Evolutionary conservation across 495 filamentous ascomycete species (phyloP).

Genomic region (Viridothelium virens): DNA sequence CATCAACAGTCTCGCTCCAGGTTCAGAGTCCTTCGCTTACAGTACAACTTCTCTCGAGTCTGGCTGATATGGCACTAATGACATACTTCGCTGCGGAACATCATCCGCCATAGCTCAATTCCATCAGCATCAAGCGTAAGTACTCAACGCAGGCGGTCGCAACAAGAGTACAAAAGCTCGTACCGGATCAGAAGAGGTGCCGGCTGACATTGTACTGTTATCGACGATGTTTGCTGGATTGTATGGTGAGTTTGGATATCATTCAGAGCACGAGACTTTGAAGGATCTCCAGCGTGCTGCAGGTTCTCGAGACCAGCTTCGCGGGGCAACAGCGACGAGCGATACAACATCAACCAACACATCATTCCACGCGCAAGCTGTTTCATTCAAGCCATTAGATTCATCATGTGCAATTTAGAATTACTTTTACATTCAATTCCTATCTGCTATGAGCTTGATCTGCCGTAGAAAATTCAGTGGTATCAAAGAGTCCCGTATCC

Average conservation of each 20-base stretch:
- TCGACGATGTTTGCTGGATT: no score
- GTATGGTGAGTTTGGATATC: no score
- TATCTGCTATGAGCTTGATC: no score
- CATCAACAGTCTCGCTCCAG: neutral
- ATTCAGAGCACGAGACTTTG: no score
- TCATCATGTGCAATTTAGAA: neutral
- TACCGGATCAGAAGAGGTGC: neutral
- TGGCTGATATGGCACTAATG: slow-evolving; percentile 34
- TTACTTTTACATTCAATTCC: no score
- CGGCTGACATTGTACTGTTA: neutral
- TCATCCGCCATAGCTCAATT: slow-evolving; percentile 23
- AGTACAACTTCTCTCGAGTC: slow-evolving; percentile 35
- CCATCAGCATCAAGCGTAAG: neutral
- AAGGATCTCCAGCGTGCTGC: no score
- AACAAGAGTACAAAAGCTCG: neutral
- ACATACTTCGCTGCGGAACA: slow-evolving; percentile 29
- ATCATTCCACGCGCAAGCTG: neutral
- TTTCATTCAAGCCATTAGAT: neutral
- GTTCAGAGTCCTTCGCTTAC: slow-evolving; percentile 19
- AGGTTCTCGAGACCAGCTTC: no score
- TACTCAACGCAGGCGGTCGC: neutral
- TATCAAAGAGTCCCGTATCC: no score
- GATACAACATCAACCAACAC: no score
- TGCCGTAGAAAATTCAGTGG: no score
- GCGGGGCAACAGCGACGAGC: neutral